Percentiles rank a stretch among this genome's conserved stretches.
These are phyloP conservation scores for Argentina anserina DNA, from an alignment of 306 rosid genomes.

Conservation along the genomic window DNA sequence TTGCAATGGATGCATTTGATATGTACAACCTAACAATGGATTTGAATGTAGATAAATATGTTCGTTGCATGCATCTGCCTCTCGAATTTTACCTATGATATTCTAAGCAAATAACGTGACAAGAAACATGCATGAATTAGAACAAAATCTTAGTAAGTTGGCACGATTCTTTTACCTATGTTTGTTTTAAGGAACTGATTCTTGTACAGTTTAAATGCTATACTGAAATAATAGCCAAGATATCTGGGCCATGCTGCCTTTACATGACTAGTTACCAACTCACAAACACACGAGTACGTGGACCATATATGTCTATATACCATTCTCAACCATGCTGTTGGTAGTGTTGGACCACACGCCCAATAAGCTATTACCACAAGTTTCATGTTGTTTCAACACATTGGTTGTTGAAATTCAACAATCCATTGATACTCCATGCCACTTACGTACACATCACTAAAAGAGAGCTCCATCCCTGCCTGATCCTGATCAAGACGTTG, in stretches of 20 bases:
- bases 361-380: not conserved
- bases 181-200: not conserved
- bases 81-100: too few relatives aligned
- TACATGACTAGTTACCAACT: slow-evolving; percentile 6
- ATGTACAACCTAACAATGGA: too few relatives aligned
- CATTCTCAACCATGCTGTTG: not conserved
- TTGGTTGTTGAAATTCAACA: not conserved
- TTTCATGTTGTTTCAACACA: slow-evolving; percentile 2
- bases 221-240: not conserved
- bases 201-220: too few relatives aligned
- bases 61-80: too few relatives aligned
- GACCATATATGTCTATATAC: not conserved
- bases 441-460: not conserved
- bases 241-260: not conserved
- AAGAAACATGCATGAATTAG: not conserved
- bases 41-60: too few relatives aligned
- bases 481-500: not conserved
- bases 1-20: too few relatives aligned
- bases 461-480: not conserved
- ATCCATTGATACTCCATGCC: not conserved
- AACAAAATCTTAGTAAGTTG: not conserved
- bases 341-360: not conserved
- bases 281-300: not conserved
- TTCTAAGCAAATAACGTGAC: too few relatives aligned
- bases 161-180: not conserved